Conservation (phyloP, 768 basidiomycete genomes). For the Omphalotus guepiniiformis region DNA sequence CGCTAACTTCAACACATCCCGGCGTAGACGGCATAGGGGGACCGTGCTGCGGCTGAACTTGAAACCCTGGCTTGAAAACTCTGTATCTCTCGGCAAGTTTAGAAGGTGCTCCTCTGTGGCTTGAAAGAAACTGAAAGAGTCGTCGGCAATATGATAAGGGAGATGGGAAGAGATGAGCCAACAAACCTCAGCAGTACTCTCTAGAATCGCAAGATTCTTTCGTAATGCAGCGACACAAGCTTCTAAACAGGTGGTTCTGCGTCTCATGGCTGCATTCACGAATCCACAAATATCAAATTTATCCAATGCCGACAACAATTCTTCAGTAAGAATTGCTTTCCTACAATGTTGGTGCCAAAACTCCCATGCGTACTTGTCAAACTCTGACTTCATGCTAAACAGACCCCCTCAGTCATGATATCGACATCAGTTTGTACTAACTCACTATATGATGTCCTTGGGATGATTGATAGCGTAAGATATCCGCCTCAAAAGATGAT, state of each 20-base stretch:
- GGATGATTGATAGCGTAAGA: not conserved
- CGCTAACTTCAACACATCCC: not conserved
- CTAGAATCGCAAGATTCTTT: not conserved
- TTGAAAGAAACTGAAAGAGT: not conserved
- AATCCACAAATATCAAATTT: not conserved
- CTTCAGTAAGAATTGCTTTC: not conserved
- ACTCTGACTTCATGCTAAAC: not conserved
- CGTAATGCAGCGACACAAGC: not conserved
- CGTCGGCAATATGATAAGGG: not conserved
- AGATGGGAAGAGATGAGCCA: not conserved
- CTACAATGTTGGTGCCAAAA: not conserved
- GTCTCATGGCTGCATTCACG: not conserved
- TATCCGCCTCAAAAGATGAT: not conserved
- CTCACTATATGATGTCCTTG: not conserved
- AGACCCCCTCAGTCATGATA: not conserved
- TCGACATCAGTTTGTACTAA: not conserved
- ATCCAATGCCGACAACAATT: not conserved
- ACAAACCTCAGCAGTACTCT: not conserved
- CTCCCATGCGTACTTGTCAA: not conserved
- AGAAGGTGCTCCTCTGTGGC: not conserved
- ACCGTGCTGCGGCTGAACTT: too few relatives aligned
- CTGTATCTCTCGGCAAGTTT: not conserved
- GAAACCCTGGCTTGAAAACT: not conserved
- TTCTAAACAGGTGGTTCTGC: not conserved
- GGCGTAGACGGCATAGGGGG: not conserved